Base-by-base conservation (phyloP, 1,284 basidiomycete genomes). In the Sporisorium reilianum region DNA sequence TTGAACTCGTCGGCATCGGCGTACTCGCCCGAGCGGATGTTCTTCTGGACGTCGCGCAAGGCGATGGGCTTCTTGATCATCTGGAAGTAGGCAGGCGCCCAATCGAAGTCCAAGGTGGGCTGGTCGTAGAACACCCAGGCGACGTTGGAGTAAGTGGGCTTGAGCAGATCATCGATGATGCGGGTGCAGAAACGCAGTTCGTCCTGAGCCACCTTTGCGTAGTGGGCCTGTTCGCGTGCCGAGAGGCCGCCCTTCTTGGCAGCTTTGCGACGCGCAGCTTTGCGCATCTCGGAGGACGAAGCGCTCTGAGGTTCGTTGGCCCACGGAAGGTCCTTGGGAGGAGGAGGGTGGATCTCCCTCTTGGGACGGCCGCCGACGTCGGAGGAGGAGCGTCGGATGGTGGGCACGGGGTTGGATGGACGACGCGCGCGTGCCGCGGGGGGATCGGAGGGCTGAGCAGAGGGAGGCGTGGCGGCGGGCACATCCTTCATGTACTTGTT, bases 31-130 rank as follows among this genome's bases (percentile, higher is more conserved):
- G 88, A 87, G 48, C 93, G 91, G 50, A 99, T 88, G 85, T 94
- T 95, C 84, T 87, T 89, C 64, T 78, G 68, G 20, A 84, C 77
- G n/a, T 77, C 64, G 28, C 67, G 61, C 48, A 84, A 73, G 14
- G 98, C 95, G 91, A 99, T 98, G 2, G 97, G 96, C 80, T 91
- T 91, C 88, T 95, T 97, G 85, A 99, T 87, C 86, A 91, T 92
- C 10, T 90, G 90, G 85, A 98, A 99, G 30, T 89, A 88, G 0
- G 95, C 95, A 50, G 97, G 90, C 34, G 91, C 90, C 80, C 95
- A 89, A 77, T 90, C 90, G 55, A 91, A 86, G 85, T 77, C 90
- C 91, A 86, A 85, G 90, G 93, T 93, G 71, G 98, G 94, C 66
- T 95, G 92, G 82, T 94, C 93, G 77, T 97, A 92, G 86, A 99